Base-by-base conservation (phyloP, 2,329 filamentous ascomycete genomes). In the Colletotrichum zoysiae region DNA sequence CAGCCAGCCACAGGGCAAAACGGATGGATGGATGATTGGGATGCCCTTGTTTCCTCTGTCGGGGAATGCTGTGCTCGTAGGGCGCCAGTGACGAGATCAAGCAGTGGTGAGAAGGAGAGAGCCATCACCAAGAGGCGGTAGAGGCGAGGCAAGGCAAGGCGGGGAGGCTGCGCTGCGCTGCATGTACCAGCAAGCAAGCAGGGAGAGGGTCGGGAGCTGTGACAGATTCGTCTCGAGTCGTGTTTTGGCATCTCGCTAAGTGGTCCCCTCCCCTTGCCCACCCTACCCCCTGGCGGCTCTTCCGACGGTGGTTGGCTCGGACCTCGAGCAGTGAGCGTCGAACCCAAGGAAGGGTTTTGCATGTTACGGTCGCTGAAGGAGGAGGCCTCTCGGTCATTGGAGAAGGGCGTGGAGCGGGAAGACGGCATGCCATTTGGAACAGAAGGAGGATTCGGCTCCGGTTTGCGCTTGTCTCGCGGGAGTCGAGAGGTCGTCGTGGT, bases 151-250 rank as follows among this genome's bases (percentile, higher is more conserved):
- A 3, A 30, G 26, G 18, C 60, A 55, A 26, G 53, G 51, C 42
- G 40, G 35, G 30, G 23, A 57, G 57, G 35, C 35, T 38, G 35
- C 35, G 11, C 35, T 30, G 30, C 30, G 57, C 33, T 30, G 30
- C 30, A 30, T 30, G 30, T 30, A 30, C 30, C 30, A 30, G 30
- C 30, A 30, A 30, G 30, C 30, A 30, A 30, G 30, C 30, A 60
- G 65, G 70, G 69, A 51, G 61, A 20, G 35, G 61, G 30, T 60
- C 53, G 68, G 71, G 50, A 70, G 75, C 76, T 85, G 85, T 85
- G 82, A 83, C 85, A 86, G 82, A 82, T 77, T 73, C 80, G 85
- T 87, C 85, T 87, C 84, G 84, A 78, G 77, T 84, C 73, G 81
- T 81, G 85, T 86, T 86, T 85, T 79, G 79, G 77, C 76, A 77